Base-by-base conservation (phyloP, 2,329 filamentous ascomycete genomes). In the Pleomassaria siparia region DNA sequence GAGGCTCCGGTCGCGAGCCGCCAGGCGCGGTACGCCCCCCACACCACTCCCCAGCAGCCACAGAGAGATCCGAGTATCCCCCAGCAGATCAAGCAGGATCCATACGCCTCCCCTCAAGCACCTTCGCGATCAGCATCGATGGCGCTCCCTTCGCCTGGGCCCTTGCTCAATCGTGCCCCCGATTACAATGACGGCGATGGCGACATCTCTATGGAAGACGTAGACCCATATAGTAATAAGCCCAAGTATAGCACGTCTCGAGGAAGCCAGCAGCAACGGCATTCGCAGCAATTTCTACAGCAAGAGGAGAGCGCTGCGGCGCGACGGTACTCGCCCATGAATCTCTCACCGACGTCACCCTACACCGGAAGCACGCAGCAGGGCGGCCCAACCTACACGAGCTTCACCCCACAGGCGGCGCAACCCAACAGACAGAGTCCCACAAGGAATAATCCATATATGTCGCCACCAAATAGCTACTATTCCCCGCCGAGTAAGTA, bases 241-340 rank as follows among this genome's bases (percentile, higher is more conserved):
- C 84, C 89, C 66, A 95, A 95, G 72, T 95, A 96, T 51, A 56
- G 52, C 72, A 83, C 88, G 51, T 84, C 90, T 74, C 84, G 89
- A 58, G 84, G 89, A 35, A 84, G 84, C 70, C 87, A 91, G 67
- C 86, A 90, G 67, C 84, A 90, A 63, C 85, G 92, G 59, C 77
- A 84, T 50, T 89, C 82, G 53, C 83, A 90, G 60, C 87, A 92
- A 69, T 88, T 87, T 58, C 73, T 85, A 39, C 76, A 86, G 42
- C 85, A 85, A 85, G 88, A 92, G 64, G 85, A 88, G 49, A 94
- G 90, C 35, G 80, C 89, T 42, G 89, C 90, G 47, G 89, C 91
- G 50, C 89, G 95, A 70, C 85, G 91, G 67, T 97, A 97, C 74
- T 97, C 92, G 39, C 94, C 92, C 55, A 96, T 96, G 91, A 92